Evolutionary conservation across 2,329 filamentous ascomycete species (phyloP).

Genomic region (Exutisphaerella laricina): DNA sequence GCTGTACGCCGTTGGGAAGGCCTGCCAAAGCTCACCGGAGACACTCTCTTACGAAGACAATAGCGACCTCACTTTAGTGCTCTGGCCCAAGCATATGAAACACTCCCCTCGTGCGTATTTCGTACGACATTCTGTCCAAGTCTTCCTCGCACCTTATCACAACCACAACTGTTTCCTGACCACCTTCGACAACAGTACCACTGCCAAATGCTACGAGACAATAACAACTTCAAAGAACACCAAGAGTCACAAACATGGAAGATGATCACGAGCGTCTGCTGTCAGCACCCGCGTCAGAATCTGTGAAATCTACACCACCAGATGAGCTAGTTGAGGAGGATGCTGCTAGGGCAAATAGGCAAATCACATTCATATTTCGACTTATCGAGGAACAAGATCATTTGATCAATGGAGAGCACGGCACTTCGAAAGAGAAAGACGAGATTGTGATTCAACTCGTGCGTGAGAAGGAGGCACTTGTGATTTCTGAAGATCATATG

Average conservation of each 20-base stretch:
- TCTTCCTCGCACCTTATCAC: too few relatives aligned
- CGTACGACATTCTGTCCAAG: too few relatives aligned
- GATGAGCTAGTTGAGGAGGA: not conserved
- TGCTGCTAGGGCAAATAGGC: not conserved
- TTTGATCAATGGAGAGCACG: not conserved
- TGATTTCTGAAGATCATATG: not conserved
- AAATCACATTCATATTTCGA: not conserved
- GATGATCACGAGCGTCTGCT: not conserved
- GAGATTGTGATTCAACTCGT: not conserved
- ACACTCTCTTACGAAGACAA: too few relatives aligned
- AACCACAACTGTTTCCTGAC: too few relatives aligned
- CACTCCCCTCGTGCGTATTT: too few relatives aligned
- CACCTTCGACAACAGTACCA: too few relatives aligned
- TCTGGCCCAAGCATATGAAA: too few relatives aligned
- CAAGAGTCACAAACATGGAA: not conserved
- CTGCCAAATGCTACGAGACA: too few relatives aligned
- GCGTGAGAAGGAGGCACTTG: not conserved
- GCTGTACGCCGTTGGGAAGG: too few relatives aligned
- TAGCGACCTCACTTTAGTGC: too few relatives aligned
- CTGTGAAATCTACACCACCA: not conserved
- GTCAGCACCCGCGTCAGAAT: not conserved
- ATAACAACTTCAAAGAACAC: too few relatives aligned
- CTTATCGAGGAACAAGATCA: not conserved
- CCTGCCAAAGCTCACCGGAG: too few relatives aligned
- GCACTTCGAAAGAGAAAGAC: not conserved